A percentile compares a stretch with the other conserved stretches of the same genome.
Evolutionary conservation across 2,329 filamentous ascomycete genomes (phyloP).

Genomic region (Calycina herbarum): DNA sequence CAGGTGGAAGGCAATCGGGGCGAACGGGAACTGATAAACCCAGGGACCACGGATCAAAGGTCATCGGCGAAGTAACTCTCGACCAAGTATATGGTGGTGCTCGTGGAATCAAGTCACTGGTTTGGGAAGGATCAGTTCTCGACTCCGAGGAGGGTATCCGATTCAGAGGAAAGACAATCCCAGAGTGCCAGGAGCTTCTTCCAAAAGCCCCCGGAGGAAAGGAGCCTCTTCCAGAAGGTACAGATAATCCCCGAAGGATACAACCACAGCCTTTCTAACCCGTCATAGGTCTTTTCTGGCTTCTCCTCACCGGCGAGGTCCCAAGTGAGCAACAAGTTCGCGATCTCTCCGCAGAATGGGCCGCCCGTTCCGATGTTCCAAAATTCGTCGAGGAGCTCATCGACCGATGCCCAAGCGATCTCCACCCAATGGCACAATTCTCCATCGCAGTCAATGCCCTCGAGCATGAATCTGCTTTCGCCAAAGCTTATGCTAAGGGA

Average conservation of each 20-base stretch:
- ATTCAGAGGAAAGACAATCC: conserved; percentile 98
- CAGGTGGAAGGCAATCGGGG: neutral
- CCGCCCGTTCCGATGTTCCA: conserved; percentile 92
- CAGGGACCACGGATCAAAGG: conserved; percentile 92
- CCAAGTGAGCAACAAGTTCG: conserved; percentile 97
- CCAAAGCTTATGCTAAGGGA: conserved; percentile 98
- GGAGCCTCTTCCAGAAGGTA: conserved; percentile 94
- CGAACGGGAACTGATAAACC: conserved; percentile 26
- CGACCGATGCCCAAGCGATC: conserved; percentile 97
- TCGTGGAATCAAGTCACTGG: conserved; percentile 96
- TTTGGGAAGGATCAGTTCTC: conserved; percentile 98
- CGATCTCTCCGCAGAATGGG: conserved; percentile 97
- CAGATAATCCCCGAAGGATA: conserved; percentile 20
- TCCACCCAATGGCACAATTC: conserved; percentile 99
- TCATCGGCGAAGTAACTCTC: conserved; percentile 95
- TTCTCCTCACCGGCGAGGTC: conserved; percentile 96
- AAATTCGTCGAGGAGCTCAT: conserved; percentile 99
- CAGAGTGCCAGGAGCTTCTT: conserved; percentile 95
- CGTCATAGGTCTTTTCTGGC: conserved; percentile 88
- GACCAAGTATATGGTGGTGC: conserved; percentile 99
- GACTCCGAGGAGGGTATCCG: conserved; percentile 99
- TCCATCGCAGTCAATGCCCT: conserved; percentile 96
- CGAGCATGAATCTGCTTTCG: conserved; percentile 96
- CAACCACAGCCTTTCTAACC: conserved; percentile 13
- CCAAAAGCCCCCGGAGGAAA: conserved; percentile 95